These are phyloP conservation scores for Suillus tomentosus DNA, from an alignment of 768 basidiomycete genomes.

Conservation along the genomic window DNA sequence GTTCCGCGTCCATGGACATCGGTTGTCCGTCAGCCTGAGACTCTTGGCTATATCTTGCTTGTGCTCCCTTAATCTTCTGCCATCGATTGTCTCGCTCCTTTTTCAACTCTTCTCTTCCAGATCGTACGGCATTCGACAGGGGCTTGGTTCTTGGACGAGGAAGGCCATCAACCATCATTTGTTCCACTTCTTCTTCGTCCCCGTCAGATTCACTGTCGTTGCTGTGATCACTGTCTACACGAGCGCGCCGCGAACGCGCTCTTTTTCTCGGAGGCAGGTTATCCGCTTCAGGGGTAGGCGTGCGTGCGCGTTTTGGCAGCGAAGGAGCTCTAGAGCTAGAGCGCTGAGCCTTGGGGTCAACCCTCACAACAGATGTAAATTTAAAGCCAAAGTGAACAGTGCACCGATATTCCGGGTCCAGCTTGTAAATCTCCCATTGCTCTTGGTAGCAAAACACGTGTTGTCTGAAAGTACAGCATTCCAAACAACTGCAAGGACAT, in stretches of 20 bases:
- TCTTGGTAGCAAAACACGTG: constrained; percentile 60
- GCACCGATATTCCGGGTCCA: constrained; percentile 76
- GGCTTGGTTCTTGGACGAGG: constrained; percentile 19
- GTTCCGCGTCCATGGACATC: constrained; percentile 33
- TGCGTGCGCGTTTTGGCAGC: constrained; percentile 30
- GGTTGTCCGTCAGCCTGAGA: constrained; percentile 30
- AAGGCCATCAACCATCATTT: constrained; percentile 47
- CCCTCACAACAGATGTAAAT: constrained; percentile 25
- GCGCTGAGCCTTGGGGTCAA: constrained; percentile 18
- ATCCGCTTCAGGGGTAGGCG: constrained; percentile 26
- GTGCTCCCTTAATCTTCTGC: constrained; percentile 23
- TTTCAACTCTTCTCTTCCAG: constrained; percentile 34
- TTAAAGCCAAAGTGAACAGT: constrained; percentile 48
- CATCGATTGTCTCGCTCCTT: constrained; percentile 32
- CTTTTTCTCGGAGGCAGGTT: constrained; percentile 27
- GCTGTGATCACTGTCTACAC: constrained; percentile 18
- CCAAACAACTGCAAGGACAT: constrained; percentile 4
- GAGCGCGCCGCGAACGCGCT: constrained; percentile 21
- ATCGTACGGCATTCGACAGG: constrained; percentile 15
- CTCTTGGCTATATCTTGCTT: constrained; percentile 35
- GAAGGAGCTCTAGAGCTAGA: constrained; percentile 14
- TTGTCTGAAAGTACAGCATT: constrained; percentile 39
- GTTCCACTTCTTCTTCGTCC: constrained; percentile 50
- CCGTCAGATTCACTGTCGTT: constrained; percentile 30
- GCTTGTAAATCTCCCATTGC: constrained; percentile 86